phyloP scores from a whole-genome alignment of 345 rosid genomes.

The Dimocarpus longan region DNA sequence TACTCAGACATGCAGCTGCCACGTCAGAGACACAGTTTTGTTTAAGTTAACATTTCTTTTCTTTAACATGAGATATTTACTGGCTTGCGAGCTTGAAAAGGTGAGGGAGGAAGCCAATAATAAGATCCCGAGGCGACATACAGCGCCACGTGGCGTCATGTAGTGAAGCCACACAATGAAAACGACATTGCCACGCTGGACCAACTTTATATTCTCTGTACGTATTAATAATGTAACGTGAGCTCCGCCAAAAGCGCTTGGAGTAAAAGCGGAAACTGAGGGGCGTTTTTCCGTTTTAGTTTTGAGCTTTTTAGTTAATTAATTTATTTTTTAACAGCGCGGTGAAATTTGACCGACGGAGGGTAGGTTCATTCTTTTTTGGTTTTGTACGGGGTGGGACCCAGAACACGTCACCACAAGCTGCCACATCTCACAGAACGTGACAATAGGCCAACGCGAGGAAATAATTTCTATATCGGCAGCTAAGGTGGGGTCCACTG shows the following conservation, averaged over 20 bases:
- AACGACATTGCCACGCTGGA: conserved; percentile 39
- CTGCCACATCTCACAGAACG: conserved; percentile 49
- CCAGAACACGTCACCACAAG: conserved; percentile 55
- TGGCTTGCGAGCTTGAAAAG: conserved; percentile 11
- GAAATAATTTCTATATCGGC: conserved; percentile 60
- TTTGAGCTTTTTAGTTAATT: not conserved
- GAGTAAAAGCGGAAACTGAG: conserved; percentile 4
- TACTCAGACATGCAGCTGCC: not conserved
- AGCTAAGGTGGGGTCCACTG: conserved; percentile 58
- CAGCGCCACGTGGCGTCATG: conserved; percentile 26
- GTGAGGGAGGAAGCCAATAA: conserved; percentile 22
- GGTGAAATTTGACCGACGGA: conserved; percentile 44
- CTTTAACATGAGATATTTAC: conserved; percentile 22
- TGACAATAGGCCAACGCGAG: conserved; percentile 52
- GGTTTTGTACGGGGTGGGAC: conserved; percentile 24
- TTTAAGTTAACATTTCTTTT: conserved; percentile 18
- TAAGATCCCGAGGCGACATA: conserved; percentile 51
- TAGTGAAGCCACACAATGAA: conserved; percentile 20
- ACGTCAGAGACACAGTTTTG: conserved; percentile 23
- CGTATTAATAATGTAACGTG: not conserved
- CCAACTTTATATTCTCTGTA: conserved; percentile 3
- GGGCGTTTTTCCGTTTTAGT: not conserved
- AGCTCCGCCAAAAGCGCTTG: conserved; percentile 31
- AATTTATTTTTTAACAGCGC: conserved; percentile 28
- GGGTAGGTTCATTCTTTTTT: not conserved